Percentiles rank a stretch among this genome's conserved stretches.
Evolutionary conservation across 2,329 filamentous ascomycete genomes (phyloP).

Genomic region (Dendryphion nanum): DNA sequence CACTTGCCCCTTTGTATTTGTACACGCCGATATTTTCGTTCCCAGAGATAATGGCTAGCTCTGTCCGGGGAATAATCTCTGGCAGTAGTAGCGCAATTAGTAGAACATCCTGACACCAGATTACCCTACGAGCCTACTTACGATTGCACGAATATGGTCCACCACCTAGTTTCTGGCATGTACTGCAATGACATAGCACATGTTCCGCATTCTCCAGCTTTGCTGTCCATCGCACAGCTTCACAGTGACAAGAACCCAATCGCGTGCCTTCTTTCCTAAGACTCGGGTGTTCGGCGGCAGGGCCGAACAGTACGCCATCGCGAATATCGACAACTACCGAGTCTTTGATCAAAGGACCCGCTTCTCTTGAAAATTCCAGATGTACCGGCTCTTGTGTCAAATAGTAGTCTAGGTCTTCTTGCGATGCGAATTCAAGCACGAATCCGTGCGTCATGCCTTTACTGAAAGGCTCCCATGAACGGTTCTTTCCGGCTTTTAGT

Average conservation of each 20-base stretch:
- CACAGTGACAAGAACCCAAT: slow-evolving; percentile 34
- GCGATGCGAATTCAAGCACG: slow-evolving; percentile 32
- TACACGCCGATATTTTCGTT: slow-evolving; percentile 24
- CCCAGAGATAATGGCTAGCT: slow-evolving; percentile 24
- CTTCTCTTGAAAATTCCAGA: slow-evolving; percentile 24
- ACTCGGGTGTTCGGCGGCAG: slow-evolving; percentile 18
- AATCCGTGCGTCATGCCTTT: slow-evolving; percentile 39
- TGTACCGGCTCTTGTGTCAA: slow-evolving; percentile 31
- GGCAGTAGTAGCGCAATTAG: no score
- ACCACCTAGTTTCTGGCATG: slow-evolving; percentile 36
- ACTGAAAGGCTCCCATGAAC: slow-evolving; percentile 28
- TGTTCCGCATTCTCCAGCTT: slow-evolving; percentile 26
- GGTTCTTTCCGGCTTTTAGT: slow-evolving; percentile 34
- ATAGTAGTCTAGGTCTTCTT: slow-evolving; percentile 36
- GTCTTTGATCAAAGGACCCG: slow-evolving; percentile 31
- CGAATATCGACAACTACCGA: slow-evolving; percentile 33
- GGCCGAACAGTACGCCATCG: slow-evolving; percentile 33
- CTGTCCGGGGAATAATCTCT: slow-evolving; percentile 32
- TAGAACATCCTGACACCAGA: no score
- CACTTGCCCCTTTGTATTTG: slow-evolving; percentile 32
- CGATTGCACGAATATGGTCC: slow-evolving; percentile 38
- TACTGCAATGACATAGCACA: slow-evolving; percentile 38
- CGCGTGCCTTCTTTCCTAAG: slow-evolving; percentile 9
- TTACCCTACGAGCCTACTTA: no score
- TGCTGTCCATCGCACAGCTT: slow-evolving; percentile 22